These are phyloP conservation scores for Zostera marina DNA, from an alignment of 116 monocot genomes.

Conservation along the genomic window DNA sequence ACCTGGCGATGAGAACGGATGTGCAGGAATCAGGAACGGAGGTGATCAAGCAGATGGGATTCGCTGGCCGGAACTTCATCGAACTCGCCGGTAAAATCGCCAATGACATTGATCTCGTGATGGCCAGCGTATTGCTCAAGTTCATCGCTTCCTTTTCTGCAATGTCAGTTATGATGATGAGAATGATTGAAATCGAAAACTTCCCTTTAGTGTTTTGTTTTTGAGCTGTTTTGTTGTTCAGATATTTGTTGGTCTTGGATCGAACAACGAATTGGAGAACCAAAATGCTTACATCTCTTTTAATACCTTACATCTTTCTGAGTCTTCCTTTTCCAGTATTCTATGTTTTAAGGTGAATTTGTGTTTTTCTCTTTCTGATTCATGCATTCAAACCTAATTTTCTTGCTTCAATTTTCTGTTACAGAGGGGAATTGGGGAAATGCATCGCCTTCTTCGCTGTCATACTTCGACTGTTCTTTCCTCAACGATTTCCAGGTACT, in stretches of 20 bases:
- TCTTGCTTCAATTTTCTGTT: slow-evolving; percentile 3
- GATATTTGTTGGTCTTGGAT: slow-evolving; percentile 79
- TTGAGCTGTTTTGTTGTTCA: slow-evolving; percentile 9
- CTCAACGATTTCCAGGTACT: slow-evolving; percentile 60
- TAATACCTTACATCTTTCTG: slow-evolving; percentile 80
- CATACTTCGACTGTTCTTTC: slow-evolving; percentile 81
- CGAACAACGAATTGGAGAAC: slow-evolving; percentile 84
- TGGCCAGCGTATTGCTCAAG: slow-evolving; percentile 46
- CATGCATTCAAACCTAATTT: background rate
- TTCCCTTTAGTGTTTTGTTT: too few species aligned
- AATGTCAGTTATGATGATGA: slow-evolving; percentile 23
- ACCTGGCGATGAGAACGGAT: slow-evolving; percentile 5
- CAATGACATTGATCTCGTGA: slow-evolving; percentile 23
- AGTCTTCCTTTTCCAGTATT: slow-evolving; percentile 58
- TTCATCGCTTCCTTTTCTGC: slow-evolving; percentile 55
- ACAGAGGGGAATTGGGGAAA: slow-evolving; percentile 75
- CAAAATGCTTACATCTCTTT: slow-evolving; percentile 75
- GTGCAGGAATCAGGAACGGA: background rate
- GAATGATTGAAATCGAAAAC: too few species aligned
- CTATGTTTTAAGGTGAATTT: slow-evolving; percentile 37
- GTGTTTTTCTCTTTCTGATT: background rate
- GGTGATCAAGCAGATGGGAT: slow-evolving; percentile 37
- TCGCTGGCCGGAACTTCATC: slow-evolving; percentile 42
- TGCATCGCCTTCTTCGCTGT: slow-evolving; percentile 72
- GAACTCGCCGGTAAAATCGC: slow-evolving; percentile 34